These are phyloP conservation scores for Ceratocystis variospora DNA, from an alignment of 2,329 filamentous ascomycete genomes.

Conservation along the genomic window DNA sequence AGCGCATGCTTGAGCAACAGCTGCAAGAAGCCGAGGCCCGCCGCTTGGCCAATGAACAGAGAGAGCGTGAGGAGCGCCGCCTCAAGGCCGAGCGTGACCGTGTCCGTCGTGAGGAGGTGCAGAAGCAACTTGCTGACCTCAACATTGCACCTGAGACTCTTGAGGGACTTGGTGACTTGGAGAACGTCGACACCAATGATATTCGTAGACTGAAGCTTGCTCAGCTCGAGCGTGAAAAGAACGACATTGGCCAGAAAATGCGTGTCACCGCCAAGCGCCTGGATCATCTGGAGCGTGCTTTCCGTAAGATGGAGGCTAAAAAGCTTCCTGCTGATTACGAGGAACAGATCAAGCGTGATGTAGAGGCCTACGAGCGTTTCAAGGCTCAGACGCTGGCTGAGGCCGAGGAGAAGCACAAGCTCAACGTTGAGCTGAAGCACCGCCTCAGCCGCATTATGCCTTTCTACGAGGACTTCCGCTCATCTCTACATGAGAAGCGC, in stretches of 20 bases:
- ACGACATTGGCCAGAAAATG: slow-evolving; percentile 80
- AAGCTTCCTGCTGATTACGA: slow-evolving; percentile 79
- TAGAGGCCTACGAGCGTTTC: slow-evolving; percentile 63
- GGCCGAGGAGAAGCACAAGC: slow-evolving; percentile 76
- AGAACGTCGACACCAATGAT: slow-evolving; percentile 75
- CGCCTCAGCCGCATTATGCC: slow-evolving; percentile 73
- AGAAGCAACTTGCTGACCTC: slow-evolving; percentile 82
- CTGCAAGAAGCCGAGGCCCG: slow-evolving; percentile 80
- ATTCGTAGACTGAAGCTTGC: slow-evolving; percentile 90
- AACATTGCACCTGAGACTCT: slow-evolving; percentile 70
- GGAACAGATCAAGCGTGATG: slow-evolving; percentile 63
- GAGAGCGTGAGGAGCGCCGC: slow-evolving; percentile 75
- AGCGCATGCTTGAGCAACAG: slow-evolving; percentile 73
- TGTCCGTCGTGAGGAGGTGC: slow-evolving; percentile 82
- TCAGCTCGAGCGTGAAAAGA: slow-evolving; percentile 96
- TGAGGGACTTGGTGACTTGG: slow-evolving; percentile 63
- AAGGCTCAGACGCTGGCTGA: slow-evolving; percentile 68
- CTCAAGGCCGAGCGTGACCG: slow-evolving; percentile 77
- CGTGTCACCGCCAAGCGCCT: slow-evolving; percentile 88
- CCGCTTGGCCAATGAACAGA: slow-evolving; percentile 82
- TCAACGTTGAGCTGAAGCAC: slow-evolving; percentile 85
- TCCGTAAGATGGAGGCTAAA: slow-evolving; percentile 90
- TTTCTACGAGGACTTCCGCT: slow-evolving; percentile 72
- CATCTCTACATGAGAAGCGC: slow-evolving; percentile 69
- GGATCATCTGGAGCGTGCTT: slow-evolving; percentile 92